phyloP scores from a whole-genome alignment of 768 basidiomycete species.

The Amanita rubescens region DNA sequence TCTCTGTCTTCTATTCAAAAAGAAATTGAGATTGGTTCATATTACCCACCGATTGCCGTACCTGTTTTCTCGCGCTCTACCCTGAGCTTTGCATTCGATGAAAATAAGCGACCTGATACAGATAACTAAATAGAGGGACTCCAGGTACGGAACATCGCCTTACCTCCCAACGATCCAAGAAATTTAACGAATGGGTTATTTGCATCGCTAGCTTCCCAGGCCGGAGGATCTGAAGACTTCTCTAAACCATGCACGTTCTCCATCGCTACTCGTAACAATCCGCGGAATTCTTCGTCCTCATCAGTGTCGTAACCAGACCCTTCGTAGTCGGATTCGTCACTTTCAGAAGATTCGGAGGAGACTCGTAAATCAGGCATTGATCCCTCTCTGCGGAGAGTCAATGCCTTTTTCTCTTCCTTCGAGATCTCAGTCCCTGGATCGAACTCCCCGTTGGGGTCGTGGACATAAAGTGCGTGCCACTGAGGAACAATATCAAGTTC shows the following conservation, averaged over 20 bases:
- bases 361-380: conserved; percentile 59
- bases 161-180: conserved; percentile 68
- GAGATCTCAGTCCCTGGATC: conserved; percentile 18
- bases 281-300: conserved; percentile 58
- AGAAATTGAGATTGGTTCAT: not conserved
- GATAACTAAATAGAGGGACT: conserved; percentile 1
- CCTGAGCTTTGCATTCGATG: conserved; percentile 34
- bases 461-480: conserved; percentile 43
- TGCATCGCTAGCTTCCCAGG: conserved; percentile 42
- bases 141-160: conserved; percentile 5
- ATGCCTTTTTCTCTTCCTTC: conserved; percentile 17
- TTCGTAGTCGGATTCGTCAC: conserved; percentile 30
- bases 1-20: not conserved
- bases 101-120: conserved; percentile 55
- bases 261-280: conserved; percentile 65
- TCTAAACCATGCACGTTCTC: conserved; percentile 48
- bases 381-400: conserved; percentile 21
- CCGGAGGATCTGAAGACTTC: conserved; percentile 34
- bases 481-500: conserved; percentile 46
- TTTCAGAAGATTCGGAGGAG: conserved; percentile 46
- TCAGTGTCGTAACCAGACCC: conserved; percentile 49
- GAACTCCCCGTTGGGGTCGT: conserved; percentile 18
- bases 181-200: conserved; percentile 76
- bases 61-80: conserved; percentile 17
- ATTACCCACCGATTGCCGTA: not conserved